phyloP scores from a whole-genome alignment of 1,284 basidiomycete genomes.

The Neotropicomus parvogracilis region DNA sequence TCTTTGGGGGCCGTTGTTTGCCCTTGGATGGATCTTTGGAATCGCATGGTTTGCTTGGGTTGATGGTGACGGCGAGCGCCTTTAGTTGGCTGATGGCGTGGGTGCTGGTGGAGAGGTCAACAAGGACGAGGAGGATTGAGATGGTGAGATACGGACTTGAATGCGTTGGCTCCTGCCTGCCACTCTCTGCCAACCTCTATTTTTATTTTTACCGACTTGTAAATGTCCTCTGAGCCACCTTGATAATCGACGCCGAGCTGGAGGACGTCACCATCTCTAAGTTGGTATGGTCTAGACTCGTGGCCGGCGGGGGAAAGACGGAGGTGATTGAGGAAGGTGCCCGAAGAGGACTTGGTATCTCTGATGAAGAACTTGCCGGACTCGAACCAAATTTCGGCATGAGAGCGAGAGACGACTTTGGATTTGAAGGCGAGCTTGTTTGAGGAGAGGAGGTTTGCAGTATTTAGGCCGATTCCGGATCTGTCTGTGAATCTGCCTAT shows the following conservation, averaged over 20 bases:
- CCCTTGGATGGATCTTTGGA: constrained; percentile 15
- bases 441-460: constrained; percentile 67
- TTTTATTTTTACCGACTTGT: constrained; percentile 96
- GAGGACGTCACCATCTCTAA: constrained; percentile 93
- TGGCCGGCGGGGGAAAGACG: constrained; percentile 81
- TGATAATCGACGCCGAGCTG: constrained; percentile 99
- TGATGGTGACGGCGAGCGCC: constrained; percentile 51
- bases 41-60: constrained; percentile 17
- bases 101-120: constrained; percentile 43
- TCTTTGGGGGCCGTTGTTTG: constrained; percentile 42
- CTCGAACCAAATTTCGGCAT: constrained; percentile 52
- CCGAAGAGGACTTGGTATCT: constrained; percentile 88
- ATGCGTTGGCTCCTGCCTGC: constrained; percentile 86
- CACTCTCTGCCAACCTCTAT: constrained; percentile 89
- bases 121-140: not conserved
- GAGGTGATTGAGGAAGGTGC: constrained; percentile 96
- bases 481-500: constrained; percentile 92
- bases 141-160: constrained; percentile 71
- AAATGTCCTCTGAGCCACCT: constrained; percentile 95
- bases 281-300: constrained; percentile 73
- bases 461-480: constrained; percentile 62
- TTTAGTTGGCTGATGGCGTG: constrained; percentile 81
- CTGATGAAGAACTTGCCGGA: constrained; percentile 78
- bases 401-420: constrained; percentile 10
- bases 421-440: constrained; percentile 93